Conservation (phyloP, 805 yeast species). For the Torulaspora franciscae region DNA sequence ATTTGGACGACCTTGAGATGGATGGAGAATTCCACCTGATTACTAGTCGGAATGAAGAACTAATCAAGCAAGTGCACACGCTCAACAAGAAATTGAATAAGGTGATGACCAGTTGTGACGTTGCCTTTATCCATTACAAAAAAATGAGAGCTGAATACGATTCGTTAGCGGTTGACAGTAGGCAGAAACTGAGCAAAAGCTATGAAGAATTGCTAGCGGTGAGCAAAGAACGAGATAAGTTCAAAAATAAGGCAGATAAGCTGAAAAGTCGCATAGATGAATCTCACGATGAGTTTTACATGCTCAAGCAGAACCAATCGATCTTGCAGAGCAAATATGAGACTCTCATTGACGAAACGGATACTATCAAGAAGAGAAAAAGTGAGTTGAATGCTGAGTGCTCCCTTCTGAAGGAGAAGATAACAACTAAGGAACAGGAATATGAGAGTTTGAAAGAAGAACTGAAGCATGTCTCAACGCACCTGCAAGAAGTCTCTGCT, state of each 20-base stretch:
- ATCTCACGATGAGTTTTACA: constrained; percentile 25
- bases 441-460: constrained; percentile 10
- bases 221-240: constrained; percentile 12
- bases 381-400: constrained; percentile 8
- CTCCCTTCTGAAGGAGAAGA: constrained; percentile 6
- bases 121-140: constrained; percentile 11
- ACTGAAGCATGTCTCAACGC: constrained; percentile 2
- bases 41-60: constrained; percentile 22
- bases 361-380: constrained; percentile 9
- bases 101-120: constrained; percentile 17
- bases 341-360: constrained; percentile 16
- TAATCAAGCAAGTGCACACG: constrained; percentile 19
- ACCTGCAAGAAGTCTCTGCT: background rate
- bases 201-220: constrained; percentile 5
- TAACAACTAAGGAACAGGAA: constrained; percentile 4
- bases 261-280: constrained; percentile 21
- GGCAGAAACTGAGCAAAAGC: constrained; percentile 10
- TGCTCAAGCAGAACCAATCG: constrained; percentile 29
- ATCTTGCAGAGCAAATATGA: constrained; percentile 29
- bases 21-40: constrained; percentile 18
- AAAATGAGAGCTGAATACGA: constrained; percentile 9
- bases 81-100: constrained; percentile 20
- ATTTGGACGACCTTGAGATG: constrained; percentile 15
- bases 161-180: constrained; percentile 10
- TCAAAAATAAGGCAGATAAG: constrained; percentile 13